Evolutionary conservation across 352 stramenopile species (phyloP), one percentile per base, ranked within the genome.

Genomic region (Globisporangium uncinulatum): DNA sequence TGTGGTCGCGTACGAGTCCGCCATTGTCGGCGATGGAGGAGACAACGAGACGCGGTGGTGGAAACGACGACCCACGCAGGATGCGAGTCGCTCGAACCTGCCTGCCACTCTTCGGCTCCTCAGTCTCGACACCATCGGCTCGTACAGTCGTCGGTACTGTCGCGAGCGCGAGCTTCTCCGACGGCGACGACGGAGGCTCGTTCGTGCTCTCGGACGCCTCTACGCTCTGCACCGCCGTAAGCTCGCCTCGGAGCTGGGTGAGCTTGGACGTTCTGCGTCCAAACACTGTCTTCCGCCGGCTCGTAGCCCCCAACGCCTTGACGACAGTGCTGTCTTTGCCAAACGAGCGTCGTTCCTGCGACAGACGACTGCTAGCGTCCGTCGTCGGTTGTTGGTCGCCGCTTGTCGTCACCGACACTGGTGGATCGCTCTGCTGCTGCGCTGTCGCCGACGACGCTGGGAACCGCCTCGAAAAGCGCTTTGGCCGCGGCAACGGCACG

Each of bases 321-420:
- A 39, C 20, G 6, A 49, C 17, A 10, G 32, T 15, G 45, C 11
- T 8, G 6, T 49, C 36, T 19, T 29, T 29, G 15, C 34, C 51
- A 13, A 55, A 48, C 6, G 57, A 59, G 1, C 19, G 57, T 15
- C 43, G 57, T n/a, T n/a, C n/a, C 20, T 56, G 48, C 21, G 41
- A 14, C 10, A 20, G 17, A 13, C 55, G 24, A 29, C 24, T 29
- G 24, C 24, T 45, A n/a, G 29, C 15, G 14, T 53, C 44, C 10
- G 0, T 36, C 24, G 32, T 0, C 1, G 32, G 4, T 14, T 7
- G 15, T 31, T 54, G 32, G 9, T n/a, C 32, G 31, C 0, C 8
- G 8, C n/a, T n/a, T 19, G 14, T 42, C 15, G 15, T 24, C 7
- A 1, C 3, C 3, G 0, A n/a, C n/a, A 14, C 15, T 15, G 11